These are phyloP conservation scores for Priceomyces fermenticarens DNA, from an alignment of 805 yeast species.

Conservation along the genomic window DNA sequence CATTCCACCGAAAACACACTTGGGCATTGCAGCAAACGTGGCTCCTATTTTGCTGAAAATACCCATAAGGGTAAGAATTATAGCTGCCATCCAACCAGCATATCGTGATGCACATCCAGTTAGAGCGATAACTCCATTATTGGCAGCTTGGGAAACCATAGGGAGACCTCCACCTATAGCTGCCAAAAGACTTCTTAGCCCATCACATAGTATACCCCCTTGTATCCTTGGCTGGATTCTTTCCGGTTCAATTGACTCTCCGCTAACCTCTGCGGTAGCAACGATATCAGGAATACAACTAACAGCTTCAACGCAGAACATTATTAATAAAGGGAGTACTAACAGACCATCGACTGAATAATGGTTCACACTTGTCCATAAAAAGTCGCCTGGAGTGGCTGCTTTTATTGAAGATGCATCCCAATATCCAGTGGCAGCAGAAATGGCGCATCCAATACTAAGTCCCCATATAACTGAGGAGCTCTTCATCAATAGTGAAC, in stretches of 20 bases:
- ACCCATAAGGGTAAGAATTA: conserved; percentile 2
- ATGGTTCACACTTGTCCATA: conserved; percentile 1
- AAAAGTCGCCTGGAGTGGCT: conserved; percentile 1
- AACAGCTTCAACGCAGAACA: conserved; percentile 5
- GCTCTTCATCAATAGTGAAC: conserved; percentile 3
- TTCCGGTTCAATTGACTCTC: not conserved
- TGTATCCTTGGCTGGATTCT: conserved; percentile 1
- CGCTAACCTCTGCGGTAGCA: conserved; percentile 3
- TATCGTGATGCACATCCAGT: conserved; percentile 5
- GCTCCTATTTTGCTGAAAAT: conserved; percentile 1
- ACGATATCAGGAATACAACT: conserved; percentile 5
- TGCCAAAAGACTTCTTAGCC: conserved; percentile 1
- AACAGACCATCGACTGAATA: conserved; percentile 3
- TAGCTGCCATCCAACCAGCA: conserved; percentile 5
- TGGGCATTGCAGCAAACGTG: conserved; percentile 4
- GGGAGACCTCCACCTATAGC: conserved; percentile 5
- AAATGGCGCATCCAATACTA: conserved; percentile 1
- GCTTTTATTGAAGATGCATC: conserved; percentile 1
- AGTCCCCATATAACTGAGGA: conserved; percentile 1
- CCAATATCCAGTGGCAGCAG: conserved; percentile 3
- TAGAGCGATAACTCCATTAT: conserved; percentile 1
- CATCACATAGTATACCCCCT: conserved; percentile 4
- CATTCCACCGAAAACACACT: conserved; percentile 3
- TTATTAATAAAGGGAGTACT: conserved; percentile 4
- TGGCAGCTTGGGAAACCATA: conserved; percentile 5